Percentiles rank a stretch among this genome's conserved stretches.
These are phyloP conservation scores for Suillus variegatus DNA, from an alignment of 768 basidiomycete species.

Conservation along the genomic window DNA sequence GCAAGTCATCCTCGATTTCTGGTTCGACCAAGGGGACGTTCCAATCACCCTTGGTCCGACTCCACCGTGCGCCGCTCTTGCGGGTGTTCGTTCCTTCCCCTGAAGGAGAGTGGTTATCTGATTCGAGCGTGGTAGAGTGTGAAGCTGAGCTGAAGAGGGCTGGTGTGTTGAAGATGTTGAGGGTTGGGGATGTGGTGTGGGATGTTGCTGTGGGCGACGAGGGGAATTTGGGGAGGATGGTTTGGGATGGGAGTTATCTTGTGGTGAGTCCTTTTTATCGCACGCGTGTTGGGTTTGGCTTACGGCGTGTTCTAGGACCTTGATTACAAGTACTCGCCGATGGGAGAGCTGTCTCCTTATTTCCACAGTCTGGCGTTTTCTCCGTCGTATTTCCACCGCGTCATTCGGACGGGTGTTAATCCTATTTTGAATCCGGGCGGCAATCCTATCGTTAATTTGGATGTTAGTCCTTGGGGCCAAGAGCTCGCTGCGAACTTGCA, in stretches of 20 bases:
- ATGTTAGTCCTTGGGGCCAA: constrained; percentile 76
- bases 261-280: constrained; percentile 45
- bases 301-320: constrained; percentile 57
- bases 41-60: constrained; percentile 70
- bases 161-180: constrained; percentile 61
- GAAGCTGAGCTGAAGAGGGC: constrained; percentile 77
- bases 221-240: constrained; percentile 77
- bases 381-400: constrained; percentile 88
- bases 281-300: constrained; percentile 9
- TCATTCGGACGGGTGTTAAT: constrained; percentile 58
- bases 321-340: constrained; percentile 76
- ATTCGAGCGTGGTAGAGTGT: constrained; percentile 78
- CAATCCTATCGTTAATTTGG: constrained; percentile 70
- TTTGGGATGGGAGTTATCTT: constrained; percentile 90
- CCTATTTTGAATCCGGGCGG: constrained; percentile 41
- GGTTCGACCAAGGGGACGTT: constrained; percentile 35
- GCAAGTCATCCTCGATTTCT: constrained; percentile 25
- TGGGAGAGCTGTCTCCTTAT: constrained; percentile 80
- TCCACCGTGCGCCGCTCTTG: constrained; percentile 73
- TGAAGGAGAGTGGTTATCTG: constrained; percentile 85
- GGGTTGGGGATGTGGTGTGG: constrained; percentile 84
- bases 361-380: constrained; percentile 79
- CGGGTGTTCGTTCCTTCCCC: constrained; percentile 85
- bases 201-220: constrained; percentile 86
- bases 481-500: constrained; percentile 76